These are phyloP conservation scores for Xenoacremonium recifei DNA, from an alignment of 2,329 filamentous ascomycete species.

Conservation along the genomic window DNA sequence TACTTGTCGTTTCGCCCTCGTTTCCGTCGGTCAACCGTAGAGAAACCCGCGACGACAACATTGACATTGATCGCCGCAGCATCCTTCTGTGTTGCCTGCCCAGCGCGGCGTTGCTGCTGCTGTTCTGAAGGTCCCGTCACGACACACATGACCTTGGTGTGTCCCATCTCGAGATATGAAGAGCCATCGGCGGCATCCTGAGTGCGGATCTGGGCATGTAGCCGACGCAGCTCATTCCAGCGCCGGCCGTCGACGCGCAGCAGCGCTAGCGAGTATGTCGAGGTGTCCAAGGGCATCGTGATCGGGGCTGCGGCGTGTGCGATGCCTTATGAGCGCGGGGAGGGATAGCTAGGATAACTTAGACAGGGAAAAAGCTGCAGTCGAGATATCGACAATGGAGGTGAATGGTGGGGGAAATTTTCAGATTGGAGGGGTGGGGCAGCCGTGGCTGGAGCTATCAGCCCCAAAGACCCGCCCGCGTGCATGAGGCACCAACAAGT, in stretches of 20 bases:
- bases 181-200: constrained; percentile 92
- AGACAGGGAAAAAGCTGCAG: not conserved
- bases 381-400: constrained; percentile 2
- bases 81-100: constrained; percentile 44
- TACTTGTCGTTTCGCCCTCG: constrained; percentile 76
- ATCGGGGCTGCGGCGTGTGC: no score
- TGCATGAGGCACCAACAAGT: no score
- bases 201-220: constrained; percentile 86
- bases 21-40: constrained; percentile 80
- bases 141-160: constrained; percentile 94
- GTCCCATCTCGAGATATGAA: constrained; percentile 93
- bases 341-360: constrained; percentile 4
- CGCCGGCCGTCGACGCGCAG: constrained; percentile 80
- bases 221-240: constrained; percentile 93
- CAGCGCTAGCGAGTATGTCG: constrained; percentile 83
- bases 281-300: constrained; percentile 98
- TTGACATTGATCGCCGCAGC: constrained; percentile 69
- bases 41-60: constrained; percentile 84
- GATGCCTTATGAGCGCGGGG: no score
- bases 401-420: constrained; percentile 26
- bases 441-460: constrained; percentile 19
- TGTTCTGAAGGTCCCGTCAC: constrained; percentile 80
- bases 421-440: constrained; percentile 15
- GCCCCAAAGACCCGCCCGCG: no score
- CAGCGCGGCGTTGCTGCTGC: constrained; percentile 35